Conservation (phyloP, 768 basidiomycete genomes). For the Lactifluus subvellereus region DNA sequence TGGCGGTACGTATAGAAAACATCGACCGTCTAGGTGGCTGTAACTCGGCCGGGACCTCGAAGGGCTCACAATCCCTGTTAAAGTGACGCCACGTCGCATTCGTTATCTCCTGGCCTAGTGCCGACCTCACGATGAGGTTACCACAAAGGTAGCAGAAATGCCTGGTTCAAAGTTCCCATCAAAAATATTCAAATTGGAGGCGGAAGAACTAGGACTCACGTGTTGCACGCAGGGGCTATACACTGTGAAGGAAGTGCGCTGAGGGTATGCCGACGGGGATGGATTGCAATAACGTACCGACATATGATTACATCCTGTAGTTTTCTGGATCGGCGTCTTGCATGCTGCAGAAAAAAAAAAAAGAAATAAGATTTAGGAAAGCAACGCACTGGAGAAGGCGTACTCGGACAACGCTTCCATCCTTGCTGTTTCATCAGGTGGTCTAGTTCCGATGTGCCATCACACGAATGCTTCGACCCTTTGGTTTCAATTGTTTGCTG, state of each 20-base stretch:
- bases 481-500: conserved; percentile 26
- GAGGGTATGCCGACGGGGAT: not conserved
- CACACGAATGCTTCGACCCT: conserved; percentile 30
- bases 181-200: not conserved
- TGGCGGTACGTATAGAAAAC: not conserved
- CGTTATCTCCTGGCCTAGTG: conserved; percentile 31
- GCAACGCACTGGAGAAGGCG: not conserved
- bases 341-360: conserved; percentile 35
- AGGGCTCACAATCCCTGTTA: conserved; percentile 30
- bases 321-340: conserved; percentile 45
- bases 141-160: conserved; percentile 55
- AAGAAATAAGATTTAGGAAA: not conserved
- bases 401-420: conserved; percentile 35
- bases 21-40: not conserved
- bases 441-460: conserved; percentile 32
- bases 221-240: conserved; percentile 51
- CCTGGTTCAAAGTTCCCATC: conserved; percentile 14
- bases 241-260: conserved; percentile 34
- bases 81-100: conserved; percentile 33
- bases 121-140: conserved; percentile 39
- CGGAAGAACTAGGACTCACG: conserved; percentile 24
- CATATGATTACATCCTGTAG: conserved; percentile 55
- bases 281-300: conserved; percentile 35
- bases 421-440: conserved; percentile 29
- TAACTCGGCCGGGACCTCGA: conserved; percentile 27